Evolutionary conservation across 345 rosid species (phyloP).

Genomic region (Gossypium arboreum): DNA sequence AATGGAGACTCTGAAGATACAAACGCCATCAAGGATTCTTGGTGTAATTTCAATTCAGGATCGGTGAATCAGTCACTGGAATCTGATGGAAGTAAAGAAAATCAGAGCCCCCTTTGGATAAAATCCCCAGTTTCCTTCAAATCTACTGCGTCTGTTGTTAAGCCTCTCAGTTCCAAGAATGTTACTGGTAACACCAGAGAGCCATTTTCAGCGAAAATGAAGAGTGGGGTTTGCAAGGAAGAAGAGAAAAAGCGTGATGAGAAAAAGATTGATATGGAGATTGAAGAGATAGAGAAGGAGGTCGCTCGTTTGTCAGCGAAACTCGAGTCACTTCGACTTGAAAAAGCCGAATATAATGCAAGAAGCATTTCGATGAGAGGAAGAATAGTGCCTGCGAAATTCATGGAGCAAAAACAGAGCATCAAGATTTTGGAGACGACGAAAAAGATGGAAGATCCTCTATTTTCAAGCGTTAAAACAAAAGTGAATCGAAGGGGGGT

Average conservation of each 20-base stretch:
- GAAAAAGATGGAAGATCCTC: conserved; percentile 40
- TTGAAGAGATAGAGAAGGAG: conserved; percentile 77
- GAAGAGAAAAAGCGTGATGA: conserved; percentile 33
- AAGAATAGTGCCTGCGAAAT: conserved; percentile 66
- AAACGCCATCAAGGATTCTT: conserved; percentile 38
- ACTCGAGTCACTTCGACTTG: conserved; percentile 67
- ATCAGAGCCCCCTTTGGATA: conserved; percentile 31
- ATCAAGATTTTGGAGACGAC: conserved; percentile 19
- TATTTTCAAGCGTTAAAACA: conserved; percentile 35
- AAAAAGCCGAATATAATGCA: conserved; percentile 50
- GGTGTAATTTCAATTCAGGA: conserved; percentile 39
- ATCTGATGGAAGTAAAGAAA: conserved; percentile 62
- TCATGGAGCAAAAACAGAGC: conserved; percentile 66
- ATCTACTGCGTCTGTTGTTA: conserved; percentile 15
- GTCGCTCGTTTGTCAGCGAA: conserved; percentile 55
- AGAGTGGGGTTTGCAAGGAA: conserved; percentile 12
- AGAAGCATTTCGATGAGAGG: conserved; percentile 48
- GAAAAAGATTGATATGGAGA: conserved; percentile 68
- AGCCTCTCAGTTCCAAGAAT: conserved; percentile 35
- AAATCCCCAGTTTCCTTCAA: conserved; percentile 31
- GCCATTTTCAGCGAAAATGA: conserved; percentile 19
- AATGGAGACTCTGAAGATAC: conserved; percentile 53
- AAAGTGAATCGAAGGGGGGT: conserved; percentile 61
- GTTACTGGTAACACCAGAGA: conserved; percentile 22
- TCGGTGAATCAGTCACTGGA: conserved; percentile 44